Percentiles rank a stretch among this genome's conserved stretches.
Conservation (phyloP, 805 yeast species). For the Candida xyloterini region DNA sequence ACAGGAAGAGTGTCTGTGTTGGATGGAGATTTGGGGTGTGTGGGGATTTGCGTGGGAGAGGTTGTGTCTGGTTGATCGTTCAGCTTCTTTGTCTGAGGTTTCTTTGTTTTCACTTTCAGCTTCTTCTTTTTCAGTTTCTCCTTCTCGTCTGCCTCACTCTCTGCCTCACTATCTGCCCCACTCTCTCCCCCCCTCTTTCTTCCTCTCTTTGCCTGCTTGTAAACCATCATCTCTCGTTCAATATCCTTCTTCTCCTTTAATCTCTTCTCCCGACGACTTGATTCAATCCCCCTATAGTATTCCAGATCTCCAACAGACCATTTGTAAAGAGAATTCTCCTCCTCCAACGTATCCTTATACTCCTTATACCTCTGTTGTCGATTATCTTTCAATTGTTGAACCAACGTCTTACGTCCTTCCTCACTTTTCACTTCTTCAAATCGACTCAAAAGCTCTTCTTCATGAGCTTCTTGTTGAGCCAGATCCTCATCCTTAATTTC, state of each 20-base stretch:
- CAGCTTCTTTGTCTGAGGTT: not conserved
- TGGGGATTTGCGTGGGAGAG: too few relatives aligned
- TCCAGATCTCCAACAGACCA: constrained; percentile 36
- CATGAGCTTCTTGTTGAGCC: constrained; percentile 18
- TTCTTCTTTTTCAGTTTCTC: constrained; percentile 1
- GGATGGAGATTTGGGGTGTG: too few relatives aligned
- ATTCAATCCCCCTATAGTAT: constrained; percentile 33
- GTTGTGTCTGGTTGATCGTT: not conserved
- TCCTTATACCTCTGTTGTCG: constrained; percentile 30
- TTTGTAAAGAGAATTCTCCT: constrained; percentile 41
- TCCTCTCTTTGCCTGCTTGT: constrained; percentile 14
- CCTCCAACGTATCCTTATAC: constrained; percentile 33
- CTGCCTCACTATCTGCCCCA: too few relatives aligned
- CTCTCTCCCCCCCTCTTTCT: not conserved
- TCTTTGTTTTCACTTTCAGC: not conserved
- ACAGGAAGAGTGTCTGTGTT: too few relatives aligned
- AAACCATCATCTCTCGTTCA: constrained; percentile 25
- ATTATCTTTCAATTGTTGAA: constrained; percentile 41
- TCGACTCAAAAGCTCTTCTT: constrained; percentile 11
- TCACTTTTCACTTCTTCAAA: constrained; percentile 23
- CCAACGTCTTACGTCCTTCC: constrained; percentile 37
- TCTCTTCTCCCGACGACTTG: constrained; percentile 22
- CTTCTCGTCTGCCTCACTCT: constrained; percentile 3
- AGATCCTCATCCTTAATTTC: constrained; percentile 19
- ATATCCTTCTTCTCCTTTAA: constrained; percentile 11